A percentile compares a stretch with the other conserved stretches of the same genome.
phyloP scores from a whole-genome alignment of 257 asterid species.

The Eustoma russellianum region DNA sequence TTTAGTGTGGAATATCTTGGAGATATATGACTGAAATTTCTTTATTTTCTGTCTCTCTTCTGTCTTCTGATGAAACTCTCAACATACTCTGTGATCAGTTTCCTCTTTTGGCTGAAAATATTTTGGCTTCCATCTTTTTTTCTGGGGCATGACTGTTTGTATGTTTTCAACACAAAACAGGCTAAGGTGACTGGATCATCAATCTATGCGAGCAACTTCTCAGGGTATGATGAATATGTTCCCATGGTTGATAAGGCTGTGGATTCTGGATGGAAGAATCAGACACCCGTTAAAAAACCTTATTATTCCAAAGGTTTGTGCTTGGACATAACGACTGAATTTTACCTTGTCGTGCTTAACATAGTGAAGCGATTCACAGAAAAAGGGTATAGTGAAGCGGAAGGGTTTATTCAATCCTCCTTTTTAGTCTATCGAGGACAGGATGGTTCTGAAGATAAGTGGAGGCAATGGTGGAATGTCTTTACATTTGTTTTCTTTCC shows the following conservation, averaged over 20 bases:
- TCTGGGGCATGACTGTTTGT: background rate
- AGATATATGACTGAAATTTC: background rate
- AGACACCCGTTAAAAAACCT: slow-evolving; percentile 40
- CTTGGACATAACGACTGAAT: background rate
- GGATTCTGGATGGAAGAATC: slow-evolving; percentile 82
- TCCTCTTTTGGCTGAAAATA: background rate
- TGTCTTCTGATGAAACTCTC: background rate
- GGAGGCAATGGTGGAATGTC: too few relatives aligned
- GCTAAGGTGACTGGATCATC: slow-evolving; percentile 66
- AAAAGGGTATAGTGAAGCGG: too few relatives aligned
- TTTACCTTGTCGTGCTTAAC: too few relatives aligned
- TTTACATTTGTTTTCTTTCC: too few relatives aligned
- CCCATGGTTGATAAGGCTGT: slow-evolving; percentile 99
- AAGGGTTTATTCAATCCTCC: too few relatives aligned
- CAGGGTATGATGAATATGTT: slow-evolving; percentile 92
- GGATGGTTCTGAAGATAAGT: too few relatives aligned
- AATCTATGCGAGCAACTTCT: slow-evolving; percentile 35
- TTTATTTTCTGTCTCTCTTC: background rate
- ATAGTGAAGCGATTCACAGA: too few relatives aligned
- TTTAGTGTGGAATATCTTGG: background rate
- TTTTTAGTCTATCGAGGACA: too few relatives aligned
- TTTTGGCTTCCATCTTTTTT: background rate
- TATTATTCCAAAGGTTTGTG: slow-evolving; percentile 45
- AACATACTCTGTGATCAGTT: background rate
- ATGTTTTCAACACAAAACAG: slow-evolving; percentile 24